phyloP scores from a whole-genome alignment of 371 early-diverging fungal species.

The Mucor racemosus region DNA sequence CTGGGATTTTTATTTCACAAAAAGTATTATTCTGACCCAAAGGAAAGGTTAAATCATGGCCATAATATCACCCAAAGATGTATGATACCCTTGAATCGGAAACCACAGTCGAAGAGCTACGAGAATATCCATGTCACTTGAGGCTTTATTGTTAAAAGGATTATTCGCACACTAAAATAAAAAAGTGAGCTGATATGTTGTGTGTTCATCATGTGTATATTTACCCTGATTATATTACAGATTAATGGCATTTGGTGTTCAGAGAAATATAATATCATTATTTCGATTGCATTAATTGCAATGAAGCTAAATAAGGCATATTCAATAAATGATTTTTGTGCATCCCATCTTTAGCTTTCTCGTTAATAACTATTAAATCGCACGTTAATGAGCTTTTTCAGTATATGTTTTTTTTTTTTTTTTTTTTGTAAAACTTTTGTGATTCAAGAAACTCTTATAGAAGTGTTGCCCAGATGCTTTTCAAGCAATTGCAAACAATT shows the following conservation, averaged over 20 bases:
- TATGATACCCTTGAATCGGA: neutral
- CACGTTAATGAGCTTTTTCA: neutral
- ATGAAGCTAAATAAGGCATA: neutral
- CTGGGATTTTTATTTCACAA: too few relatives aligned
- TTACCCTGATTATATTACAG: neutral
- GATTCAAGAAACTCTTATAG: too few relatives aligned
- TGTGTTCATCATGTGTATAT: neutral
- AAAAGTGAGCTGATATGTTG: constrained; percentile 1
- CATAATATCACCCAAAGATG: neutral
- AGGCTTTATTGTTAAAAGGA: neutral
- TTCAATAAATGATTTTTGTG: neutral
- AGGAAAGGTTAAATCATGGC: neutral
- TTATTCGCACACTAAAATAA: neutral
- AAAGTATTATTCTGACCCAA: neutral
- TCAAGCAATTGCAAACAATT: too few relatives aligned
- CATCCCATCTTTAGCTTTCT: neutral
- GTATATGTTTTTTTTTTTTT: neutral
- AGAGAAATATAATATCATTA: neutral
- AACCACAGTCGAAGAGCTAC: neutral
- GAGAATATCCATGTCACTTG: neutral
- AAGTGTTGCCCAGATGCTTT: too few relatives aligned
- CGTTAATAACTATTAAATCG: neutral
- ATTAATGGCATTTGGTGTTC: neutral
- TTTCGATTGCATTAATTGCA: neutral
- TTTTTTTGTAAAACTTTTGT: neutral